Evolutionary conservation across 139 green algal species (phyloP).

Genomic region (Chlorella sp.): DNA sequence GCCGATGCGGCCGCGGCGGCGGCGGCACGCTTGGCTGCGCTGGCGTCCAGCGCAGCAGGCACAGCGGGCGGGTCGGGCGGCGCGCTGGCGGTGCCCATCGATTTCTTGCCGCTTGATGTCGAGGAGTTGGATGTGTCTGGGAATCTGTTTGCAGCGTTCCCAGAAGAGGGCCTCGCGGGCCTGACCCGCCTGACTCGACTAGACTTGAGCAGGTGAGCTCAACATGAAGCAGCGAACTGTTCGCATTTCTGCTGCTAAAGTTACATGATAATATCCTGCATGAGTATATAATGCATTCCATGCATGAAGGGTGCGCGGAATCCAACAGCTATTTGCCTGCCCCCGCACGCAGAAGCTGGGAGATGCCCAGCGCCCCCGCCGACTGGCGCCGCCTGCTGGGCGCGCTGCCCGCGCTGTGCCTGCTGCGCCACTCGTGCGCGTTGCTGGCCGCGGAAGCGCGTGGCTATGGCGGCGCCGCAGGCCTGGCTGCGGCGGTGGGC

Average conservation of each 20-base stretch:
- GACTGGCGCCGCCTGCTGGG: constrained; percentile 18
- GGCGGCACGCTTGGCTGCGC: not conserved
- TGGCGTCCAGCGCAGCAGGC: too few species aligned
- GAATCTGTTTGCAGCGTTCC: not conserved
- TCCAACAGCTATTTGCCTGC: too few species aligned
- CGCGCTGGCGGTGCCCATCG: not conserved
- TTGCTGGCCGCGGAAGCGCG: not conserved
- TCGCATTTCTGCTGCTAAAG: too few species aligned
- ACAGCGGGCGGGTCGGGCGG: too few species aligned
- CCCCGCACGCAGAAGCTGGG: too few species aligned
- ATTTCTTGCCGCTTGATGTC: not conserved
- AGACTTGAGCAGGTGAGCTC: too few species aligned
- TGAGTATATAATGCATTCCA: too few species aligned
- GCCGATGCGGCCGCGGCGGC: not conserved
- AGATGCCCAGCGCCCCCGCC: not conserved
- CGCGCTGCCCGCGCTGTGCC: not conserved
- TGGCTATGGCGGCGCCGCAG: not conserved
- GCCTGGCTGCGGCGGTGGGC: not conserved
- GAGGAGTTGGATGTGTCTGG: not conserved
- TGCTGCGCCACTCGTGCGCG: constrained; percentile 3
- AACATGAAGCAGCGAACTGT: too few species aligned
- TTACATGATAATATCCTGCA: too few species aligned
- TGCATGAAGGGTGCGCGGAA: too few species aligned
- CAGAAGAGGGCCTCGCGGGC: not conserved
- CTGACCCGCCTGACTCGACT: not conserved